Evolutionary conservation across 2,329 filamentous ascomycete genomes (phyloP), one percentile per base, ranked within the genome.

Genomic region (Penicillium digitatum): DNA sequence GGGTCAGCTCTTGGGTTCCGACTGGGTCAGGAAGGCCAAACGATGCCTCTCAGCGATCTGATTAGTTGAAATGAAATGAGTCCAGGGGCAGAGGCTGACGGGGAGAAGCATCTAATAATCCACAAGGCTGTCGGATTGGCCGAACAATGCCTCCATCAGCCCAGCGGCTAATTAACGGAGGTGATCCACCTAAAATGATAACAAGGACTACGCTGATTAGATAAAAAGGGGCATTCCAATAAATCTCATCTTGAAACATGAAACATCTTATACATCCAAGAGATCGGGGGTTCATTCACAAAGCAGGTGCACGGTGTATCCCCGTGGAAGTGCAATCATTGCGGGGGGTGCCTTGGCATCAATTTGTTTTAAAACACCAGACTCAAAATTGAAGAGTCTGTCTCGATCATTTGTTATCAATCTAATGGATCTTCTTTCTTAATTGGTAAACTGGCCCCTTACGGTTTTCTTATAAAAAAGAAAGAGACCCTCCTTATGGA

Each of bases 81-180:
- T 0, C 16, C 16, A 34, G 29, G 27, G 46, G 24, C 22, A 39
- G 34, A 48, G 46, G 46, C 29, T 35, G 39, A 32, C 29, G 29
- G 32, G 7, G 22, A 43, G 11, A 32, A n/a, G 20, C 27, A 42
- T 37, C n/a, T 18, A 37, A 37, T 18, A 18, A 11, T 10, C 34
- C 34, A 5, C 18, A 37, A 29, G 43, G 43, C 29, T 26, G n/a
- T 16, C 26, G 45, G 52, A 54, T 54, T 54, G 52, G 52, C 32
- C 6, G 34, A 22, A 16, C 18, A 49, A 48, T 29, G 52, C 45
- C 45, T 24, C 40, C 38, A 37, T 18, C 40, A 35, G 45, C 24
- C 34, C 52, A 35, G 52, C 52, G 52, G 37, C 38, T 49, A 54
- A 54, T 20, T 37, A 32, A 20, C 31, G 51, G 35, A 14, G n/a